Evolutionary conservation across 768 basidiomycete genomes (phyloP).

Genomic region (Pleurotus cornucopiae): DNA sequence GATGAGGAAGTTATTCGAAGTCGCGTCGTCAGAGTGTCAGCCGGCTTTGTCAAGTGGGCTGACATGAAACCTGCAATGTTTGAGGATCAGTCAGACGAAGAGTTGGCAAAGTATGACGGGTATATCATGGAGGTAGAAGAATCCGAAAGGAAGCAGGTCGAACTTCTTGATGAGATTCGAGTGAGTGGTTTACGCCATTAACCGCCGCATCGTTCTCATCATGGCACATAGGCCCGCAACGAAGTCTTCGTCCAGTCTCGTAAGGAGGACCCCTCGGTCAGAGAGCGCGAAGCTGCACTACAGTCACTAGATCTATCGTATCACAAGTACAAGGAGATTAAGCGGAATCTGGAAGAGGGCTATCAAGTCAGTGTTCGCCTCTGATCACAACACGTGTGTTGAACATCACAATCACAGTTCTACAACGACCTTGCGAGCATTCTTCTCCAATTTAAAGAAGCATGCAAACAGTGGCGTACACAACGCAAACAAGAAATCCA

Average conservation of each 20-base stretch:
- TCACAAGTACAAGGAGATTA: constrained; percentile 84
- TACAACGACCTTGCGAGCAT: constrained; percentile 83
- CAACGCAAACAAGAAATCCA: constrained; percentile 70
- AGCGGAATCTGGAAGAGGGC: constrained; percentile 83
- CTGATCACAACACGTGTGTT: neutral
- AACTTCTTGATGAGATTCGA: constrained; percentile 55
- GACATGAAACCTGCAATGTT: constrained; percentile 86
- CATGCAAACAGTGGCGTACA: constrained; percentile 71
- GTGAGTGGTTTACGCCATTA: constrained; percentile 39
- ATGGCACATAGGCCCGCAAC: constrained; percentile 46
- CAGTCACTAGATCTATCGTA: constrained; percentile 83
- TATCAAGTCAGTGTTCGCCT: constrained; percentile 52
- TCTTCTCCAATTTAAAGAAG: constrained; percentile 68
- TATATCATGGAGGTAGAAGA: constrained; percentile 58
- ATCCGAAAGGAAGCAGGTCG: constrained; percentile 57
- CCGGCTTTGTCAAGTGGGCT: constrained; percentile 58
- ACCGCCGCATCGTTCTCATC: neutral
- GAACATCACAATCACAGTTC: constrained; percentile 48
- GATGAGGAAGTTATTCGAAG: constrained; percentile 71
- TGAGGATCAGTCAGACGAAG: constrained; percentile 75
- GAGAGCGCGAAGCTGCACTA: constrained; percentile 76
- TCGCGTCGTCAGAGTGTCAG: constrained; percentile 62
- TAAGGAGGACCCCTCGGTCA: constrained; percentile 71
- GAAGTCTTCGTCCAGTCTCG: constrained; percentile 71
- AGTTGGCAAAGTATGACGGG: constrained; percentile 77